Conservation (phyloP, 2,329 filamentous ascomycete species). For the Dothidotthia symphoricarpi region DNA sequence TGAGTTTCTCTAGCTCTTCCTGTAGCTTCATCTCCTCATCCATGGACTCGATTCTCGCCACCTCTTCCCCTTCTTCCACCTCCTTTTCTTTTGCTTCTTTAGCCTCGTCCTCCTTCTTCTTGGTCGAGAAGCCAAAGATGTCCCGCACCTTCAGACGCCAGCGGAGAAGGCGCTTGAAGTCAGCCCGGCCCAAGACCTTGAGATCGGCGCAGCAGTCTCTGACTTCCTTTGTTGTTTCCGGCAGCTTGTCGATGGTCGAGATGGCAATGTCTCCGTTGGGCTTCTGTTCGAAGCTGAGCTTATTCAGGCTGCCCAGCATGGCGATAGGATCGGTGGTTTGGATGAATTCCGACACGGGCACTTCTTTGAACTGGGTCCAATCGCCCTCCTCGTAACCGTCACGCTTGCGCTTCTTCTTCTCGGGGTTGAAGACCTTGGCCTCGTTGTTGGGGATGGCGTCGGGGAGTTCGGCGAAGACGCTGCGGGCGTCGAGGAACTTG, state of each 20-base stretch:
- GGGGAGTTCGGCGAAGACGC: constrained; percentile 89
- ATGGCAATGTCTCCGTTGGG: constrained; percentile 77
- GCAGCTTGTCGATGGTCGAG: constrained; percentile 78
- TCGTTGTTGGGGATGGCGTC: constrained; percentile 90
- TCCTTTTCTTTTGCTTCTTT: constrained; percentile 48
- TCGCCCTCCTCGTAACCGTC: constrained; percentile 98
- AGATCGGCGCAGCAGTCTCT: constrained; percentile 64
- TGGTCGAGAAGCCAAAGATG: constrained; percentile 73
- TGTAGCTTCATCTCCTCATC: constrained; percentile 91
- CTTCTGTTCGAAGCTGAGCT: constrained; percentile 77
- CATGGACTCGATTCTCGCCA: constrained; percentile 83
- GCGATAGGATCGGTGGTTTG: constrained; percentile 90
- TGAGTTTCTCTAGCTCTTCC: constrained; percentile 78
- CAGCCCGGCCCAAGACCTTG: constrained; percentile 87
- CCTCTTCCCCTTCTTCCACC: constrained; percentile 57
- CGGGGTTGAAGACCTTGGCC: constrained; percentile 96
- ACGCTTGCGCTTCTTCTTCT: constrained; percentile 95
- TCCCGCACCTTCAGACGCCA: constrained; percentile 90
- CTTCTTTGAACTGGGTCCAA: constrained; percentile 87
- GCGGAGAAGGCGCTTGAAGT: constrained; percentile 84
- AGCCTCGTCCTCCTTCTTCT: constrained; percentile 53
- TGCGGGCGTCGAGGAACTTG: constrained; percentile 82
- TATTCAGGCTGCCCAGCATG: constrained; percentile 83
- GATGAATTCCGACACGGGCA: constrained; percentile 86
- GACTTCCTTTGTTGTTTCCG: constrained; percentile 62